Base-by-base conservation (phyloP, 768 basidiomycete species). In the Solioccasus polychromus region DNA sequence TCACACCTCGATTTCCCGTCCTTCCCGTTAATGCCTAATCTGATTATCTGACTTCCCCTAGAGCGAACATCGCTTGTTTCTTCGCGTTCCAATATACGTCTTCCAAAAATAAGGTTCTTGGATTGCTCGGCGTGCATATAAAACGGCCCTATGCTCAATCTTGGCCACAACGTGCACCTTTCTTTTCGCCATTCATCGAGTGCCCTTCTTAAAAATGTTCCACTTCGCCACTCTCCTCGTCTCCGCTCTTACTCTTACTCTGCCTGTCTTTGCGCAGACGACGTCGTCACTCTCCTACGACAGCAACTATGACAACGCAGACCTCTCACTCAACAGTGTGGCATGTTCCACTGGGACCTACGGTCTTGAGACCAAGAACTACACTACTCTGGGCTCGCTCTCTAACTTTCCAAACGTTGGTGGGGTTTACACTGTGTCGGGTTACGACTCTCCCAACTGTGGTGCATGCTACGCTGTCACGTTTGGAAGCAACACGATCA, bases 331-430 rank as follows among this genome's bases (percentile, higher is more conserved):
- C 37, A 10, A 35, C 42, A 38, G 44, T 0, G 64, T 72, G 14
- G 62, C 71, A 4, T 74, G 72, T 53, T 74, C 73, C 11, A 48
- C 63, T 39, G 73, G 72, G 1, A 0, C 50, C 10, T 59, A 72
- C 47, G 73, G 73, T 19, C 57, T 74, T 8, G 42, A 61, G 48
- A 54, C 50, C 26, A 66, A 64, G 42, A 47, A 54, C 42, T 71
- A 63, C 51, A 53, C 59, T 22, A 73, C 69, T 7, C 61, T 74
- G 34, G 61, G 64, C 10, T 67, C 66, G 22, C 64, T 74, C 37
- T 64, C 65, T 18, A 37, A n/a, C 23, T 74, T 68, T 57, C 69
- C 72, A 3, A 50, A 60, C 42, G 58, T 74, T 32, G 68, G 73
- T 22, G 72, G 54, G 1, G 51, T 40, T 4, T 45, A 45, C 25